Conservation (phyloP, 2,329 filamentous ascomycete genomes). For the Hypomyces rosellus region DNA sequence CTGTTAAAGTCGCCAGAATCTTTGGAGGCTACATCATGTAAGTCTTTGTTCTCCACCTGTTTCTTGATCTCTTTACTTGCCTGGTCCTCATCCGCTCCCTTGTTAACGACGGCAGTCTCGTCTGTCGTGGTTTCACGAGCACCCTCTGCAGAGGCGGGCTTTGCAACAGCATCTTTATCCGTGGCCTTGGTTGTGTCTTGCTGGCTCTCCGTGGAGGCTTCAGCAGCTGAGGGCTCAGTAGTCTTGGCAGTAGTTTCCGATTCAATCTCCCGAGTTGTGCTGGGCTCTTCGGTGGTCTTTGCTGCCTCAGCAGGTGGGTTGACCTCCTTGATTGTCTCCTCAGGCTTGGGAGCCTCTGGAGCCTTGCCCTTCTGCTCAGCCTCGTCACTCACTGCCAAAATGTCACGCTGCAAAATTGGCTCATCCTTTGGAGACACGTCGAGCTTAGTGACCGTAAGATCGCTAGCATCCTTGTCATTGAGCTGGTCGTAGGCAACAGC, state of each 20-base stretch:
- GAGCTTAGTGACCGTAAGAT: not conserved
- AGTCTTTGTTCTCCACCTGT: conserved; percentile 10
- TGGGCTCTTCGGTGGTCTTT: conserved; percentile 6
- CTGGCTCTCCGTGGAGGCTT: not conserved
- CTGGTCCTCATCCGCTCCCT: conserved; percentile 9
- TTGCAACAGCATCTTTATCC: not conserved
- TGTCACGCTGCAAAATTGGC: not conserved
- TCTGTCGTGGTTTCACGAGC: not conserved
- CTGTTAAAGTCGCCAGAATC: conserved; percentile 9
- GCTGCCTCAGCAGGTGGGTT: conserved; percentile 3
- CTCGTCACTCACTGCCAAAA: conserved; percentile 1
- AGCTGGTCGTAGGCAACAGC: conserved; percentile 5
- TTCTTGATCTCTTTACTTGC: conserved; percentile 14
- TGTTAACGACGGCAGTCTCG: conserved; percentile 1
- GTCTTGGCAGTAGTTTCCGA: not conserved
- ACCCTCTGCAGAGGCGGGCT: conserved; percentile 1
- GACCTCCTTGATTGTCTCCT: conserved; percentile 5
- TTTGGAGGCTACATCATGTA: conserved; percentile 12
- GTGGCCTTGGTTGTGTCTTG: not conserved
- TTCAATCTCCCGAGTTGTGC: conserved; percentile 5
- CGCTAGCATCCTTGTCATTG: not conserved
- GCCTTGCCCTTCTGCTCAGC: conserved; percentile 5
- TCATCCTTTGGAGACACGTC: not conserved
- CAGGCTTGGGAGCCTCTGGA: conserved; percentile 5
- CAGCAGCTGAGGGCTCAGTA: conserved; percentile 2